Evolutionary conservation across 257 asterid genomes (phyloP), one percentile per base, ranked within the genome.

Genomic region (Nicotiana otophora): DNA sequence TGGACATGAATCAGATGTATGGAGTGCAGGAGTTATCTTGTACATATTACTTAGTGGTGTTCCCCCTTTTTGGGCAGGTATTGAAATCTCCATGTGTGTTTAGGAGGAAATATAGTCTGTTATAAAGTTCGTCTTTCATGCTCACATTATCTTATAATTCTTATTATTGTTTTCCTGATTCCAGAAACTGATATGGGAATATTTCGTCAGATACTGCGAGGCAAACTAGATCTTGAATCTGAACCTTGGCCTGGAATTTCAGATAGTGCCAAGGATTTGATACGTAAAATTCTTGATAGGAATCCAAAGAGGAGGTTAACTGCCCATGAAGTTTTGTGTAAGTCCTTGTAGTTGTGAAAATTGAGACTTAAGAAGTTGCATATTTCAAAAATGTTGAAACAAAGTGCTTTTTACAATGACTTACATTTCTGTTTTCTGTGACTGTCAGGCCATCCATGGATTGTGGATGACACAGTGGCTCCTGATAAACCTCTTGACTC

Each of bases 11-110:
- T 89, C 98, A 54, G 98, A 94, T 82, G 98, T 94, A 10, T 94
- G 98, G 98, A 94, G 98, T 87, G 98, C 97, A 7, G 98, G 98
- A 72, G 98, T 95, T 81, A 95, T 95, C 81, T 86, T 95, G 82
- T 95, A 95, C 89, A 95, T 95, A 87, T 89, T 95, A 90, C 97
- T 95, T 78, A 92, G 98, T 84, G 98, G 98, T 4, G 95, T 95
- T 80, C 98, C 98, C 28, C 98, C 98, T 81, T 95, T 90, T 85
- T 95, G 98, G 98, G 98, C 97, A 65, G 98, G 98, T 95, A 86
- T 14, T 53, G 42, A 63, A 81, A 39, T 30, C 1, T 85, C 65
- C 83, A 54, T 77, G 65, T 7, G 11, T 4, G 62, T 62, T 65
- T 26, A 51, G 23, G 28, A 1, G 80, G 46, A 75, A 51, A 33